Conservation (phyloP, 116 monocot species). For the Trichopus zeylanicus region DNA sequence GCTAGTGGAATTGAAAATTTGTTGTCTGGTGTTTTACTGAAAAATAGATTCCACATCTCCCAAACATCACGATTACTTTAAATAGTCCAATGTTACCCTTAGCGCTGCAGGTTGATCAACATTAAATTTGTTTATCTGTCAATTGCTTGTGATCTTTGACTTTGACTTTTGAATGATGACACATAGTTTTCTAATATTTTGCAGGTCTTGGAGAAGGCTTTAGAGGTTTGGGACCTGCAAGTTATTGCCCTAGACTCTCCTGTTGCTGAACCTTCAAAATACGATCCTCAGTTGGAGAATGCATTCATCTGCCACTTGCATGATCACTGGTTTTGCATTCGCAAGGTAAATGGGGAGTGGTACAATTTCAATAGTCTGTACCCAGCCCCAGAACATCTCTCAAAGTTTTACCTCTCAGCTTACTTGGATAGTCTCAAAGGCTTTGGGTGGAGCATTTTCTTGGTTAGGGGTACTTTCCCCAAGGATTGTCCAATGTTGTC, state of each 20-base stretch:
- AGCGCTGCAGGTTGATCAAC: too few species aligned
- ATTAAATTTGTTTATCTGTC: too few species aligned
- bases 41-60: too few species aligned
- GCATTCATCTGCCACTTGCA: slow-evolving; percentile 89
- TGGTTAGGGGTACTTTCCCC: slow-evolving; percentile 81
- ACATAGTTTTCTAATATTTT: neutral
- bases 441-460: slow-evolving; percentile 87
- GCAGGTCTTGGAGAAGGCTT: slow-evolving; percentile 82
- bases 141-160: neutral
- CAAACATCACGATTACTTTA: too few species aligned
- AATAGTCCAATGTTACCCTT: too few species aligned
- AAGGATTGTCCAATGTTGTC: slow-evolving; percentile 71
- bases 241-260: slow-evolving; percentile 72
- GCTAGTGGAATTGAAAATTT: too few species aligned
- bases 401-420: slow-evolving; percentile 85
- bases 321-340: slow-evolving; percentile 93
- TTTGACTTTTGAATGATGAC: neutral
- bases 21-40: too few species aligned
- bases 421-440: slow-evolving; percentile 74
- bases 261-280: slow-evolving; percentile 47
- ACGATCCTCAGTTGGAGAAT: slow-evolving; percentile 69
- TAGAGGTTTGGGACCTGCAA: slow-evolving; percentile 84
- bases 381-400: slow-evolving; percentile 89
- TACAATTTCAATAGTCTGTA: slow-evolving; percentile 95
- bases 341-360: slow-evolving; percentile 91